Base-by-base conservation (phyloP, 306 rosid genomes). In the Acmispon strigosus region DNA sequence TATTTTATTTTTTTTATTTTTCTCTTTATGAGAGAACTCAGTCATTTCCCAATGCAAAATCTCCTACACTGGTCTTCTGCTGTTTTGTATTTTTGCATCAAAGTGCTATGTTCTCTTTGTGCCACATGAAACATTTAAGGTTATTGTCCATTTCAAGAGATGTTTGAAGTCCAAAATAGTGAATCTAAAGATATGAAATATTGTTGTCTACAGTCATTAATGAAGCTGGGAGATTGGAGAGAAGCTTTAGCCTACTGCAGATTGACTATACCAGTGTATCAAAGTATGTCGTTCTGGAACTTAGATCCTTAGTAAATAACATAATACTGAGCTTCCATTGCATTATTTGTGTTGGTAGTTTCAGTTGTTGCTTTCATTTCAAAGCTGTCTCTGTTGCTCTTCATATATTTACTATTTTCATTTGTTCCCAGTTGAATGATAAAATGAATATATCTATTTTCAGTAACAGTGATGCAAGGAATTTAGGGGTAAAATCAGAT, bases 241-340 rank as follows among this genome's bases (percentile, higher is more conserved):
- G 89, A 83, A 72, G 98, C 98, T 79, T 86, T 90, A 59, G 77
- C 77, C 14, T 93, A 86, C 69, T 93, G 98, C 87, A 87, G 86
- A 76, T 68, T 86, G 85, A 93, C 98, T 78, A 83, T 93, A 78
- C 96, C 96, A 65, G 82, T 81, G 32, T 93, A 93, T 82, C 81
- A 88, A 76, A 88, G 98, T 93, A 85, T 63, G 90, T 74, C 57
- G 41, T 48, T 6, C 49, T 53, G 78, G 79, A 41, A 34, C 62
- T 66, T 50, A 32, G 27, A 63, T 60, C 58, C 68, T 42, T 59
- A 16, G 41, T 48, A 63, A 42, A 69, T 58, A 41, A 59, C 74
- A 53, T 59, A 27, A 22, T 62, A 44, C 7, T 16, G 43, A 58
- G 61, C 24, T 48, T 66, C 32, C 39, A 32, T 70, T 14, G 29